A percentile compares a stretch with the other conserved stretches of the same genome.
Conservation (phyloP, 306 rosid species). For the Cicer arietinum region DNA sequence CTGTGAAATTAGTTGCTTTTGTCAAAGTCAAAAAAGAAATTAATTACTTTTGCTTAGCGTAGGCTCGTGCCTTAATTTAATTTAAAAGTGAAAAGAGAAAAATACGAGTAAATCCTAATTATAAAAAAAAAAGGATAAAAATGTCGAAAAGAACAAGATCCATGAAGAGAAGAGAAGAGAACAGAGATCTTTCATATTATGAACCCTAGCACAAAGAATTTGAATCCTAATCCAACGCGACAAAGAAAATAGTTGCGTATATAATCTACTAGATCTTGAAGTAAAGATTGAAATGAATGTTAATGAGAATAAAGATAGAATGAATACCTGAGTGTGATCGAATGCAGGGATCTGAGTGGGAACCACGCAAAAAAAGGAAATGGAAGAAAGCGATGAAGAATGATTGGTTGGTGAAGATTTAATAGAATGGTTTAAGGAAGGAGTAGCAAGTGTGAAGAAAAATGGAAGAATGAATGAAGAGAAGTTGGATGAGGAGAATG, state of each 20-base stretch:
- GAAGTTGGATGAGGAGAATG: background rate
- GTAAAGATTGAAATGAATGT: background rate
- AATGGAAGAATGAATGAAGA: background rate
- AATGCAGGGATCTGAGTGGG: conserved; percentile 40
- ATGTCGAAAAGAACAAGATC: conserved; percentile 29
- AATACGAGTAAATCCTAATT: background rate
- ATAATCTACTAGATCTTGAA: conserved; percentile 21
- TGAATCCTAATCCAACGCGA: background rate
- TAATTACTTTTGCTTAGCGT: too few species aligned
- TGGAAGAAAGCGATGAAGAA: background rate
- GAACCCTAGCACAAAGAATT: conserved; percentile 25
- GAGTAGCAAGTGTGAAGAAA: background rate
- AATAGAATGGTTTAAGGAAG: background rate
- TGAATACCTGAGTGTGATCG: conserved; percentile 35
- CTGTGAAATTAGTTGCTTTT: too few species aligned
- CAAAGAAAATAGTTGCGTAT: background rate
- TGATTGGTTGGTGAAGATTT: background rate
- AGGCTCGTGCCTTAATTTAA: too few species aligned
- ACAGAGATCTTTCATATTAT: background rate
- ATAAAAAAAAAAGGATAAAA: background rate
- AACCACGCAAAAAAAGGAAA: background rate
- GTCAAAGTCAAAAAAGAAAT: too few species aligned
- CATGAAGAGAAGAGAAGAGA: conserved; percentile 12
- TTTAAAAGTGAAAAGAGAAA: too few species aligned
- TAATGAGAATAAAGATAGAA: background rate